Evolutionary conservation across 345 rosid genomes (phyloP).

Genomic region (Tarenaya hassleriana): DNA sequence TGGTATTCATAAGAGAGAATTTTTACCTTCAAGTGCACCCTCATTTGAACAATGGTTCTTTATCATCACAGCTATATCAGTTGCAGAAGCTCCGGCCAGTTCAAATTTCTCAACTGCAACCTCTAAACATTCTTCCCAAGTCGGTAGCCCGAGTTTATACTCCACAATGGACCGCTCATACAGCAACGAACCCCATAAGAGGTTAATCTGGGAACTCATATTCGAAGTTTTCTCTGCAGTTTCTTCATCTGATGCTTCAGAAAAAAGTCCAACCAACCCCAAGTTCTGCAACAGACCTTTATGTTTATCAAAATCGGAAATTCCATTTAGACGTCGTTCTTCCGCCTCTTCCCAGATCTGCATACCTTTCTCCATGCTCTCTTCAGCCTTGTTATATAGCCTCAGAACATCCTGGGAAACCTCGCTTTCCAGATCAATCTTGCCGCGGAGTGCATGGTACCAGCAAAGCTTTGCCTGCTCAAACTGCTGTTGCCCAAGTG

Average conservation of each 20-base stretch:
- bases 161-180: constrained; percentile 95
- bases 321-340: constrained; percentile 80
- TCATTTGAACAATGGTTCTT: constrained; percentile 94
- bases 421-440: constrained; percentile 53
- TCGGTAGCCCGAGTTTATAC: constrained; percentile 75
- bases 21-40: constrained; percentile 77
- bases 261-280: constrained; percentile 54
- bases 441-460: constrained; percentile 72
- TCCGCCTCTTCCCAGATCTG: constrained; percentile 97
- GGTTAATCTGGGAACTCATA: constrained; percentile 86
- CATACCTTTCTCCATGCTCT: constrained; percentile 93
- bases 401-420: constrained; percentile 68
- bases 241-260: constrained; percentile 66
- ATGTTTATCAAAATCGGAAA: constrained; percentile 67
- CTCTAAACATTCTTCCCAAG: constrained; percentile 98
- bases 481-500: constrained; percentile 92
- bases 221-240: constrained; percentile 70
- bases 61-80: constrained; percentile 93
- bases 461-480: constrained; percentile 96
- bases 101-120: constrained; percentile 97
- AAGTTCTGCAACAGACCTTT: constrained; percentile 56
- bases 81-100: constrained; percentile 95
- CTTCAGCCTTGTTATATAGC: constrained; percentile 97
- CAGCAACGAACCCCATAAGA: constrained; percentile 90
- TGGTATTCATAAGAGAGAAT: background rate